These are phyloP conservation scores for Scheffersomyces parashehatae DNA, from an alignment of 1,139 yeast genomes.

Conservation along the genomic window DNA sequence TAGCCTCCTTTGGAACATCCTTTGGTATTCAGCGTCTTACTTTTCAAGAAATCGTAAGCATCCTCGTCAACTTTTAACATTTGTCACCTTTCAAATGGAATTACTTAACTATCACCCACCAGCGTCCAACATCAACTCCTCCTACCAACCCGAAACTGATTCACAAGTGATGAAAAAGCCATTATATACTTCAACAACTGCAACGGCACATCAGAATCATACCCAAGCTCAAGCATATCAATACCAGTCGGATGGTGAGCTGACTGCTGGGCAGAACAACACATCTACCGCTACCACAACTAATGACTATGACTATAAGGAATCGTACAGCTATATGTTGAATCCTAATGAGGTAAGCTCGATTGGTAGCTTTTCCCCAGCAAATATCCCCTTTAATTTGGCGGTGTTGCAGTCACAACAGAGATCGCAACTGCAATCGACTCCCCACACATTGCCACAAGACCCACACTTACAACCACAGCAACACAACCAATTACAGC, in stretches of 20 bases:
- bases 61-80: too few relatives aligned
- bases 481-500: background rate
- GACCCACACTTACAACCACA: conserved; percentile 1
- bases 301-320: conserved; percentile 11
- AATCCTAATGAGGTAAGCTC: conserved; percentile 5
- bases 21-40: background rate
- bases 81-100: conserved; percentile 6
- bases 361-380: conserved; percentile 9
- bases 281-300: conserved; percentile 2
- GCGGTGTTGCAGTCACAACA: conserved; percentile 1
- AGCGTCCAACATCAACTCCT: background rate
- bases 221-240: conserved; percentile 6
- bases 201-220: background rate
- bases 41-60: too few relatives aligned
- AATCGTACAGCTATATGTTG: conserved; percentile 11
- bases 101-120: conserved; percentile 9
- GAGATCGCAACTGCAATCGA: conserved; percentile 1
- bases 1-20: conserved; percentile 1
- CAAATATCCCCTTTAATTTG: conserved; percentile 8
- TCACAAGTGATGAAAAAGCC: conserved; percentile 6
- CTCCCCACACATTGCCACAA: conserved; percentile 2
- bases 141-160: conserved; percentile 7
- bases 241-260: conserved; percentile 8
- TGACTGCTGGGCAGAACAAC: conserved; percentile 2
- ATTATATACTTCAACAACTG: background rate